These are phyloP conservation scores for Ogataea angusta DNA, from an alignment of 805 yeast species.

Conservation along the genomic window DNA sequence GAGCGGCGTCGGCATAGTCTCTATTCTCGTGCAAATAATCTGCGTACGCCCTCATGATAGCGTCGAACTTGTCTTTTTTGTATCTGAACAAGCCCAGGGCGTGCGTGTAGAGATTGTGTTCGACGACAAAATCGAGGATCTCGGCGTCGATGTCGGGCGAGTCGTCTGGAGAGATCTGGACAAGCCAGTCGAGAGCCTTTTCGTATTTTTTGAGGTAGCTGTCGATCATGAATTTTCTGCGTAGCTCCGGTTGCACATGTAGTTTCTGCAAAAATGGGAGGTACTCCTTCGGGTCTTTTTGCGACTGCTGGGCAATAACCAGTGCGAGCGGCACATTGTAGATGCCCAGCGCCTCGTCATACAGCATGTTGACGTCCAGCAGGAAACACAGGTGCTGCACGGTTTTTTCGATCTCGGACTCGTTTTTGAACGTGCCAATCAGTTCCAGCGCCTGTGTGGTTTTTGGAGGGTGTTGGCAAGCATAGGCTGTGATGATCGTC, in stretches of 20 bases:
- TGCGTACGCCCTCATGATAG: conserved; percentile 62
- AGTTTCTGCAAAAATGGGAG: conserved; percentile 84
- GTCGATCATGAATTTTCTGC: conserved; percentile 77
- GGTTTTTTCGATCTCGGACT: conserved; percentile 51
- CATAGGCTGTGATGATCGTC: conserved; percentile 84
- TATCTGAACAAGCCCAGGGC: conserved; percentile 66
- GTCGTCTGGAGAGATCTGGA: conserved; percentile 41
- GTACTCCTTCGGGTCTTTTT: conserved; percentile 96
- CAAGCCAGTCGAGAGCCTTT: conserved; percentile 67
- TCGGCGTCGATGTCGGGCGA: conserved; percentile 44
- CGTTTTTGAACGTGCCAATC: conserved; percentile 50
- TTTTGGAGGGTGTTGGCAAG: conserved; percentile 87
- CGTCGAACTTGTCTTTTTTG: conserved; percentile 50
- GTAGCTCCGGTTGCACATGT: conserved; percentile 60
- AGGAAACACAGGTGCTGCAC: conserved; percentile 86
- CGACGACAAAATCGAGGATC: conserved; percentile 62
- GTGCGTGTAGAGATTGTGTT: conserved; percentile 63
- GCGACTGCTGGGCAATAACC: conserved; percentile 90
- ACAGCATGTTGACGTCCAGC: conserved; percentile 82
- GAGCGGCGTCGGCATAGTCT: conserved; percentile 70
- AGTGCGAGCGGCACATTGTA: conserved; percentile 81
- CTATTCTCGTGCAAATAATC: conserved; percentile 52
- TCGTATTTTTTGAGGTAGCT: conserved; percentile 64
- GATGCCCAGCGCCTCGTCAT: conserved; percentile 73
- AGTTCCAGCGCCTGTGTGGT: conserved; percentile 67